These are phyloP conservation scores for Magnusiomyces magnusii DNA, from an alignment of 1,139 yeast species.

Conservation along the genomic window DNA sequence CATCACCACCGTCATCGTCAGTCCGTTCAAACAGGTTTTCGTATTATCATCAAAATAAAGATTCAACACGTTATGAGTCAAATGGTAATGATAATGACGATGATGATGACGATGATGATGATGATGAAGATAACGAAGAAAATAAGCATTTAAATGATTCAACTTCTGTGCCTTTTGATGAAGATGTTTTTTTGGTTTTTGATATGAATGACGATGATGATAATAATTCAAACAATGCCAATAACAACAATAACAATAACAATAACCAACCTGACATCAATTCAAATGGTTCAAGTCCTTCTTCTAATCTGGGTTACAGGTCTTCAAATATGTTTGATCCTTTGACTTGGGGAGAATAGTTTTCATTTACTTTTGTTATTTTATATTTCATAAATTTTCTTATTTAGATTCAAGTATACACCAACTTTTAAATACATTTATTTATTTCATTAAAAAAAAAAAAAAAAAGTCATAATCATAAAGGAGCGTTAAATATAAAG, in stretches of 20 bases:
- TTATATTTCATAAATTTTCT: background rate
- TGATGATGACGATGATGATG: background rate
- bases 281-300: too few relatives aligned
- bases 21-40: background rate
- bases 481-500: background rate
- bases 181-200: background rate
- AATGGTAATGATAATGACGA: background rate
- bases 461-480: background rate
- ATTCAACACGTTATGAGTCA: too few relatives aligned
- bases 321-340: background rate
- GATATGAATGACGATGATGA: background rate
- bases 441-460: background rate
- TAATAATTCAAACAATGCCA: too few relatives aligned
- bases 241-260: too few relatives aligned
- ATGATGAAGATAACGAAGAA: background rate
- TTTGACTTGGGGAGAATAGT: background rate
- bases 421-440: background rate
- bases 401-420: too few relatives aligned
- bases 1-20: too few relatives aligned
- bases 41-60: background rate
- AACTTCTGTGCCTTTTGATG: background rate
- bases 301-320: background rate
- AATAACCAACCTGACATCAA: too few relatives aligned
- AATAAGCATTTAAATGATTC: background rate
- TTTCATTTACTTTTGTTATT: too few relatives aligned